These are phyloP conservation scores for Fraxinus americana DNA, from an alignment of 257 asterid species.

Conservation along the genomic window DNA sequence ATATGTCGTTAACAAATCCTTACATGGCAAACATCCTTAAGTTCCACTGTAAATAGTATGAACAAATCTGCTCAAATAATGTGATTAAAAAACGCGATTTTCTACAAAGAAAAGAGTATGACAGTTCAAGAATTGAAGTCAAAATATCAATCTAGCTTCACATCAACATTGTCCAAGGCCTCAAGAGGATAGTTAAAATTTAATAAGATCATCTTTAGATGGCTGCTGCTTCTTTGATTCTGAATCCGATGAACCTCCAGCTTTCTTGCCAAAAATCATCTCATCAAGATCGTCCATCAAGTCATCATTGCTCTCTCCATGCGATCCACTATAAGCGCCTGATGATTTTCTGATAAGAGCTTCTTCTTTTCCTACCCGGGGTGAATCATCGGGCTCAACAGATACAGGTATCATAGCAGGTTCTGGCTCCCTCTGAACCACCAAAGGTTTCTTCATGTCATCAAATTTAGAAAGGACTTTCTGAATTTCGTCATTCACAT, in stretches of 20 bases:
- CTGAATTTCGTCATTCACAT: constrained; percentile 84
- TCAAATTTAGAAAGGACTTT: constrained; percentile 78
- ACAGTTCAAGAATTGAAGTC: background rate
- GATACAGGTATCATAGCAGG: constrained; percentile 96
- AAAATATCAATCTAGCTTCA: background rate
- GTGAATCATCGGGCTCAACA: constrained; percentile 84
- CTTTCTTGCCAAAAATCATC: constrained; percentile 93
- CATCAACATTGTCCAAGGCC: background rate
- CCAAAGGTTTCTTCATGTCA: constrained; percentile 69
- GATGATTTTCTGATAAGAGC: constrained; percentile 64
- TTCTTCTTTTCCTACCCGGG: constrained; percentile 64
- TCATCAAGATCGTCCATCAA: constrained; percentile 98
- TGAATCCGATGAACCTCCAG: constrained; percentile 53
- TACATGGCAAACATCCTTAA: background rate
- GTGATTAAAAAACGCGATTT: background rate
- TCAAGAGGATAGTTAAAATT: constrained; percentile 37
- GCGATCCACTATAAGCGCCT: constrained; percentile 44
- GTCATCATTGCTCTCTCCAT: constrained; percentile 65
- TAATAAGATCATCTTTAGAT: constrained; percentile 81
- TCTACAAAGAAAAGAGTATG: background rate
- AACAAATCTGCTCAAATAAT: background rate
- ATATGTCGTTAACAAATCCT: background rate
- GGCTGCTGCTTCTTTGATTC: constrained; percentile 69
- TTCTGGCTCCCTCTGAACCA: constrained; percentile 62
- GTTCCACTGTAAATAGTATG: background rate